phyloP scores from a whole-genome alignment of 768 basidiomycete genomes.

The Tephrocybe rancida region DNA sequence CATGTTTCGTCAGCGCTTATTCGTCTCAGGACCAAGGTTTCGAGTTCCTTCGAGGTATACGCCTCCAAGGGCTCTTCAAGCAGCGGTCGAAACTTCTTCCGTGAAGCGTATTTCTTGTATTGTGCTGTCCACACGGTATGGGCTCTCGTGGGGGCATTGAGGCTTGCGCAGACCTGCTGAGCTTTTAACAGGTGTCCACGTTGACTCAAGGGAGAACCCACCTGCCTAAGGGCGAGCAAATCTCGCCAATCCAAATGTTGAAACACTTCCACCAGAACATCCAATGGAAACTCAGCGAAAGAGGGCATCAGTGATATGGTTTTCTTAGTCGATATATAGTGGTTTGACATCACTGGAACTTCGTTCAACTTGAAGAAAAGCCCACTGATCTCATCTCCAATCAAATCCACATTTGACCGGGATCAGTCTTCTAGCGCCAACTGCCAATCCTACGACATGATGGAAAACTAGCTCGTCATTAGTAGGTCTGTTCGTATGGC shows the following conservation, averaged over 20 bases:
- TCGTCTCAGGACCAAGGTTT: background rate
- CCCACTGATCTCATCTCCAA: no score
- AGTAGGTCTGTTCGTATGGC: no score
- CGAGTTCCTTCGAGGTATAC: conserved; percentile 1
- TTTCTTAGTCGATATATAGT: no score
- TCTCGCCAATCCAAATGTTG: background rate
- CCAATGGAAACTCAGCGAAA: background rate
- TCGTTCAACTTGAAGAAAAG: no score
- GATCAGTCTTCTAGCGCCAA: no score
- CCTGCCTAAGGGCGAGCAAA: background rate
- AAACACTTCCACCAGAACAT: background rate
- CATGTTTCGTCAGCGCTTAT: background rate
- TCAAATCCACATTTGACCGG: no score
- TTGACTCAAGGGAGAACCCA: background rate
- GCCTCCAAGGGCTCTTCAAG: conserved; percentile 2
- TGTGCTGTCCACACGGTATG: background rate
- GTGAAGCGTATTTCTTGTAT: background rate
- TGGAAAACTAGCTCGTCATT: no score
- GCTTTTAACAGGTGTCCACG: background rate
- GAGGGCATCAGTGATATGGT: no score
- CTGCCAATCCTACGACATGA: no score
- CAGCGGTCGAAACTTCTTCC: background rate
- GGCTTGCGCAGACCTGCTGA: background rate
- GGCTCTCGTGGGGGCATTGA: background rate
- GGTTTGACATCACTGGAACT: no score